Evolutionary conservation across 2,329 filamentous ascomycete species (phyloP).

Genomic region (Penicillium sp.): DNA sequence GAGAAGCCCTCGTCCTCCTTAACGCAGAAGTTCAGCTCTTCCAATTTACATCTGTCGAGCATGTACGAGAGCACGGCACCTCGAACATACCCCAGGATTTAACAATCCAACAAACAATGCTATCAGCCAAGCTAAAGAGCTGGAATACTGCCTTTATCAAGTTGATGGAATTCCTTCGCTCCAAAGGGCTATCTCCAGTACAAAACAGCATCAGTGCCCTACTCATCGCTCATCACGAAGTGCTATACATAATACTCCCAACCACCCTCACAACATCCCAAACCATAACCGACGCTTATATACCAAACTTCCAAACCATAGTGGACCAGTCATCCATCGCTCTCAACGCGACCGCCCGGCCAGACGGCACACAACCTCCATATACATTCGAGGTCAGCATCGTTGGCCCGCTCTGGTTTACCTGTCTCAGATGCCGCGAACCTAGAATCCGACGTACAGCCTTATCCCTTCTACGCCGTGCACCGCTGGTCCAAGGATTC

Average conservation of each 20-base stretch:
- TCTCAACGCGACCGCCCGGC: conserved; percentile 14
- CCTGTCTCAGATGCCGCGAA: conserved; percentile 33
- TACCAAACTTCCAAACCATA: conserved; percentile 27
- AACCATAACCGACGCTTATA: conserved; percentile 22
- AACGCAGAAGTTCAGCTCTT: conserved; percentile 25
- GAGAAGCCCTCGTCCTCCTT: conserved; percentile 26
- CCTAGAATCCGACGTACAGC: conserved; percentile 30
- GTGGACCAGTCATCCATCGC: conserved; percentile 26
- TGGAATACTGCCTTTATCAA: conserved; percentile 26
- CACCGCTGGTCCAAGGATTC: conserved; percentile 30
- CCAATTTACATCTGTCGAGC: conserved; percentile 18
- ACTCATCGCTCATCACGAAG: conserved; percentile 26
- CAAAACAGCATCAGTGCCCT: conserved; percentile 21
- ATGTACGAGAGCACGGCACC: conserved; percentile 10
- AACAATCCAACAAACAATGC: conserved; percentile 7
- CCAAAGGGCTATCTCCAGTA: conserved; percentile 8
- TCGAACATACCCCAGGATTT: conserved; percentile 17
- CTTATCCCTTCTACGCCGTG: conserved; percentile 24
- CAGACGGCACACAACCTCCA: conserved; percentile 27
- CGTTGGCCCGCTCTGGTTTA: conserved; percentile 32
- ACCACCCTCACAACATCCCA: conserved; percentile 22
- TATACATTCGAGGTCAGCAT: conserved; percentile 35
- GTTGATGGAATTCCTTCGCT: conserved; percentile 11
- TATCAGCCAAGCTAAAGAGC: conserved; percentile 17
- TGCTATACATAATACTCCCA: conserved; percentile 22